Evolutionary conservation across 2,329 filamentous ascomycete species (phyloP).

Genomic region (Beauveria sp.): DNA sequence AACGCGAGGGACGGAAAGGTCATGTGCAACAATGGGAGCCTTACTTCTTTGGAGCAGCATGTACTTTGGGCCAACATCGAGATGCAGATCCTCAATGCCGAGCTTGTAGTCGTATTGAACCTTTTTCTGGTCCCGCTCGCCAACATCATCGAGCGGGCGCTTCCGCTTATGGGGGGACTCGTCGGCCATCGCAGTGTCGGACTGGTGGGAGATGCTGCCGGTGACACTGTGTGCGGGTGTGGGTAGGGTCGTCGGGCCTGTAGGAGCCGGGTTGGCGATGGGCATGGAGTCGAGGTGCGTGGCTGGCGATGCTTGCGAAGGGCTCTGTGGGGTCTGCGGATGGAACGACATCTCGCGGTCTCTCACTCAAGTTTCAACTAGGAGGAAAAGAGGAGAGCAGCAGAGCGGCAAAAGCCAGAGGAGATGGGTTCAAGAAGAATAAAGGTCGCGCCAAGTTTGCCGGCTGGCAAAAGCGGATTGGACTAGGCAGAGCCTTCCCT

Average conservation of each 20-base stretch:
- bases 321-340: slow-evolving; percentile 60
- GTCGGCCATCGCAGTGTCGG: slow-evolving; percentile 41
- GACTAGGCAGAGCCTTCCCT: slow-evolving; percentile 11
- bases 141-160: slow-evolving; percentile 47
- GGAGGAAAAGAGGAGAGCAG: background rate
- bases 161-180: slow-evolving; percentile 55
- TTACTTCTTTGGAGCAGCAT: slow-evolving; percentile 61
- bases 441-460: slow-evolving; percentile 12
- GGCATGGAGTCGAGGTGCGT: slow-evolving; percentile 42
- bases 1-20: slow-evolving; percentile 13
- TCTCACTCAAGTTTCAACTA: background rate
- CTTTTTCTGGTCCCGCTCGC: slow-evolving; percentile 53
- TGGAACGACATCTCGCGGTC: slow-evolving; percentile 52
- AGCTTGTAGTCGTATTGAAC: slow-evolving; percentile 53
- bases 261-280: slow-evolving; percentile 36
- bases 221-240: slow-evolving; percentile 58
- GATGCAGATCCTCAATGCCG: slow-evolving; percentile 57
- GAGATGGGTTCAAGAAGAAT: background rate
- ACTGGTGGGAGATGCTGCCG: slow-evolving; percentile 41
- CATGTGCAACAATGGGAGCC: slow-evolving; percentile 36
- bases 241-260: slow-evolving; percentile 36
- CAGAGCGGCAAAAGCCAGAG: background rate
- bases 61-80: slow-evolving; percentile 61
- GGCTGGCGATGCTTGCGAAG: slow-evolving; percentile 52
- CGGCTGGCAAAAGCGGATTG: slow-evolving; percentile 10